Conservation (phyloP, 2,329 filamentous ascomycete genomes). For the Penicillium sp. region DNA sequence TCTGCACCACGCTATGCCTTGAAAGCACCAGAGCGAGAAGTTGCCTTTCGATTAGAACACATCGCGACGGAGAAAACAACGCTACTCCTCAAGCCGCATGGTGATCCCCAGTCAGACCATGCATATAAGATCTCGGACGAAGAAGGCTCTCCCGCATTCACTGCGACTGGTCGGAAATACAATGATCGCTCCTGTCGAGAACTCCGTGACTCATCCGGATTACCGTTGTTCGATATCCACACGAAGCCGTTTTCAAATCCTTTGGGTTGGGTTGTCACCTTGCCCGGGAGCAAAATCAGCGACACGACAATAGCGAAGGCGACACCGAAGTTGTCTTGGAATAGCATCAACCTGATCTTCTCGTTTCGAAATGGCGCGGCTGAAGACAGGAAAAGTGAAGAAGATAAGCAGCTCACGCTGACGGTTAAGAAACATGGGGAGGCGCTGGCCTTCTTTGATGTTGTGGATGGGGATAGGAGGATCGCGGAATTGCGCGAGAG, state of each 20-base stretch:
- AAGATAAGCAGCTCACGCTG: constrained; percentile 14
- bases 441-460: constrained; percentile 17
- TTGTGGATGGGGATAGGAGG: constrained; percentile 22
- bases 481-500: constrained; percentile 23
- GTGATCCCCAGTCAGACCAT: neutral
- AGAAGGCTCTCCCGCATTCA: constrained; percentile 6
- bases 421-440: constrained; percentile 11
- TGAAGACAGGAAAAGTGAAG: constrained; percentile 6
- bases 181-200: constrained; percentile 15
- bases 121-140: constrained; percentile 12
- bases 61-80: constrained; percentile 7
- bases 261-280: constrained; percentile 36
- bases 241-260: constrained; percentile 1
- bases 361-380: constrained; percentile 17
- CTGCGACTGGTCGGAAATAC: constrained; percentile 16
- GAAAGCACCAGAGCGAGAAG: constrained; percentile 10
- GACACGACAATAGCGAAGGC: constrained; percentile 10
- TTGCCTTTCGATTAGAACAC: constrained; percentile 14
- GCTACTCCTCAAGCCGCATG: constrained; percentile 9
- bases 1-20: constrained; percentile 9
- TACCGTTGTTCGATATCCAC: constrained; percentile 21
- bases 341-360: constrained; percentile 12
- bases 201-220: constrained; percentile 18
- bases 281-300: constrained; percentile 11
- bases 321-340: constrained; percentile 5